These are phyloP conservation scores for Hibiscus syriacus DNA, from an alignment of 345 rosid species.

Conservation along the genomic window DNA sequence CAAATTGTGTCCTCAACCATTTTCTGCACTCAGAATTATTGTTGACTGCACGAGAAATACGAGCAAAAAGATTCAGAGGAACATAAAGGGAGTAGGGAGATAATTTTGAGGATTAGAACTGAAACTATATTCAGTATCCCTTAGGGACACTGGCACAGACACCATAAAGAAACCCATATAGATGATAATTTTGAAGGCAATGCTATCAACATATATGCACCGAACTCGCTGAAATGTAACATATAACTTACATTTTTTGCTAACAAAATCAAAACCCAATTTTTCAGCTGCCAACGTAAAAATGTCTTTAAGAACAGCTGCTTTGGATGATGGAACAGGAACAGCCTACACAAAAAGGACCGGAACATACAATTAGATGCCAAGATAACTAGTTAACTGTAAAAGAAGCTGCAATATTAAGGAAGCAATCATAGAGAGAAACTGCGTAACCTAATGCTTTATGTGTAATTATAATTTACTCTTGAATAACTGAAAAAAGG, in stretches of 20 bases:
- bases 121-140: too few relatives aligned
- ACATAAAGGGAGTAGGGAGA: too few relatives aligned
- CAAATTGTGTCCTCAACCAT: constrained; percentile 55
- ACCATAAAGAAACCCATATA: not conserved
- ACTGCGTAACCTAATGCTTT: not conserved
- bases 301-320: constrained; percentile 47
- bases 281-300: constrained; percentile 76
- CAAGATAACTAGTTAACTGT: not conserved
- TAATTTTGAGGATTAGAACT: too few relatives aligned
- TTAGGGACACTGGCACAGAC: too few relatives aligned
- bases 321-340: constrained; percentile 76
- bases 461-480: not conserved
- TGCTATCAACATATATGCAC: not conserved
- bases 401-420: not conserved
- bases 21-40: constrained; percentile 54
- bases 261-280: constrained; percentile 64
- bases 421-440: not conserved
- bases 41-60: constrained; percentile 36
- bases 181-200: not conserved
- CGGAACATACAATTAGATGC: not conserved
- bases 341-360: constrained; percentile 37
- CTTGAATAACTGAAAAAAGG: not conserved
- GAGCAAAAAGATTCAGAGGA: too few relatives aligned
- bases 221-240: not conserved
- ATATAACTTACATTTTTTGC: constrained; percentile 46